Base-by-base conservation (phyloP, 192 early-diverging fungal species). In the Rhizophlyctis rosea region DNA sequence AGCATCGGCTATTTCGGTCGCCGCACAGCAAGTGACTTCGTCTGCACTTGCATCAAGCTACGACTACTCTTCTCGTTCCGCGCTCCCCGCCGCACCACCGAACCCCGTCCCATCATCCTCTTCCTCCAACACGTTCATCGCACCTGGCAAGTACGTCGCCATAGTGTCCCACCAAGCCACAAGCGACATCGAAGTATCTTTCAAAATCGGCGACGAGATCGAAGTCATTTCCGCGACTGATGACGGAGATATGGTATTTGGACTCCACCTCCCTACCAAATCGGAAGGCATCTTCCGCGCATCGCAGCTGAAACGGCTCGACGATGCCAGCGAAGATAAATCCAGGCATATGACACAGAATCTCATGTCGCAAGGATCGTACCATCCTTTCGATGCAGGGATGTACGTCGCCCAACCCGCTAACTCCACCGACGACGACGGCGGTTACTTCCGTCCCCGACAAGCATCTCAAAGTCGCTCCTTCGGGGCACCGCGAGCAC, bases 191-290 rank as follows among this genome's bases (percentile, higher is more conserved):
- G 62, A 64, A 54, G 30, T 44, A 35, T 64, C 62, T n/a, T 27
- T 64, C 0, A 64, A 64, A 28, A 31, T 64, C 21, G 62, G 62
- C 24, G 62, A 64, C 34, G 62, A 64, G 62, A 51, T 64, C 30
- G 62, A 64, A 18, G 62, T 64, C 34, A 54, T 39, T 23, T 64
- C 31, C 28, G 52, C 54, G 25, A 51, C 24, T 1, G 62, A 53
- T 9, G 34, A 54, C 35, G 51, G 51, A 7, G 32, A 18, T 13
- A 64, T 51, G 21, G 62, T 49, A 5, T 64, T 55, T 54, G 62
- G 62, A 13, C 4, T 54, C 25, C 50, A 64, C 34, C 21, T 35
- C 3, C 32, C 39, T 2, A 54, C 62, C 31, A 64, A 64, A 54
- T 31, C 25, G 3, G 48, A 64, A 54, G 62, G 62, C 2, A 51